Evolutionary conservation across 2,329 filamentous ascomycete genomes (phyloP).

Genomic region (Ceratocystis papillata): DNA sequence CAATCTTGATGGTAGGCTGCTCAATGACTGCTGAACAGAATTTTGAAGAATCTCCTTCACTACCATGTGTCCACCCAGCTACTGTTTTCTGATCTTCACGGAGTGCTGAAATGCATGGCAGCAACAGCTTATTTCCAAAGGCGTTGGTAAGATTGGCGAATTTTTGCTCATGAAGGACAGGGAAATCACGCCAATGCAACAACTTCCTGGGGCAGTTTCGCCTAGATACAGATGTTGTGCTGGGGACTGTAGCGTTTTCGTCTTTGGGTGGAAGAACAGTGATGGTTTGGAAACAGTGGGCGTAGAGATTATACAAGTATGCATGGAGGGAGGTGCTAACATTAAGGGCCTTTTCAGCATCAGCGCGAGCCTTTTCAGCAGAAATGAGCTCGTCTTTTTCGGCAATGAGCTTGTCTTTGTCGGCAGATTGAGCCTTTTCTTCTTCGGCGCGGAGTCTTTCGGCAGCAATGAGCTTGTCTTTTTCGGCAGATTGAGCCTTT

Average conservation of each 20-base stretch:
- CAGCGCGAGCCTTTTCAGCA: not conserved
- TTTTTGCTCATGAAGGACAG: not conserved
- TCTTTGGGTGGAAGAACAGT: not conserved
- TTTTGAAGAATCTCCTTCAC: too few relatives aligned
- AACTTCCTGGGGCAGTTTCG: not conserved
- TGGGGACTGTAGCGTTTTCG: not conserved
- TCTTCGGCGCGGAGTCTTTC: too few relatives aligned
- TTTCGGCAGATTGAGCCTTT: too few relatives aligned
- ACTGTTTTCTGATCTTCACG: too few relatives aligned
- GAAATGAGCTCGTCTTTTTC: too few relatives aligned
- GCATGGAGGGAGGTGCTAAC: not conserved
- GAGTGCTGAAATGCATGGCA: too few relatives aligned
- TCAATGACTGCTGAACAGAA: too few relatives aligned
- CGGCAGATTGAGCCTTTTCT: too few relatives aligned
- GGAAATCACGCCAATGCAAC: not conserved
- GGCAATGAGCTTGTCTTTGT: too few relatives aligned
- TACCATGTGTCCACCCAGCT: too few relatives aligned
- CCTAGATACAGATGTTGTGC: not conserved
- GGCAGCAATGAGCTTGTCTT: too few relatives aligned
- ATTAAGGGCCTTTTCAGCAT: not conserved
- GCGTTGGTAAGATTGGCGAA: not conserved
- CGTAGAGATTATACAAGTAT: not conserved
- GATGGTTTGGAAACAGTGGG: not conserved
- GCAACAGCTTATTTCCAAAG: not conserved
- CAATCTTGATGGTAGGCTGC: too few relatives aligned